Conservation (phyloP, 306 rosid species). For the Dryas octopetala region DNA sequence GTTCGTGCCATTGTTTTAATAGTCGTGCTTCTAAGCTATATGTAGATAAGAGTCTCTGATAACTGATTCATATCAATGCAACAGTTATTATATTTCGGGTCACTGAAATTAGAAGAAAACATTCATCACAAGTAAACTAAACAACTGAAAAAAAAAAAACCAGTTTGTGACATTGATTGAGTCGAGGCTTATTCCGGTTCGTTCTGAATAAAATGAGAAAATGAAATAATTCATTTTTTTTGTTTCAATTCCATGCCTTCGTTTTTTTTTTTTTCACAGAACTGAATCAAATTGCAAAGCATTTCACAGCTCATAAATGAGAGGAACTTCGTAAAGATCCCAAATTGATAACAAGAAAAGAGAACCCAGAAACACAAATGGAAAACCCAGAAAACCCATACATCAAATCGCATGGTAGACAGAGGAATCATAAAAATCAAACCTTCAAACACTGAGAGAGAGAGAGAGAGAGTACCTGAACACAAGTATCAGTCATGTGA, state of each 20-base stretch:
- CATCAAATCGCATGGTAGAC: not conserved
- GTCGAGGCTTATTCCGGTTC: not conserved
- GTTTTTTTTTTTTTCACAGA: not conserved
- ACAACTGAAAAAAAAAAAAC: not conserved
- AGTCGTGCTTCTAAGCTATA: not conserved
- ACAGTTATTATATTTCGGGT: too few relatives aligned
- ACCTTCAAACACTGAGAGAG: not conserved
- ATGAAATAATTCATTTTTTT: too few relatives aligned
- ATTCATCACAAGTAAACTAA: not conserved
- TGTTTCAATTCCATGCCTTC: too few relatives aligned
- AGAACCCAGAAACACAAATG: not conserved
- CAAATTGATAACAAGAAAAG: constrained; percentile 10
- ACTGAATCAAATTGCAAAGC: not conserved
- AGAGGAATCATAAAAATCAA: not conserved
- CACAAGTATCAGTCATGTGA: constrained; percentile 63
- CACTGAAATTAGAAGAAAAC: not conserved
- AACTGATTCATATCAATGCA: too few relatives aligned
- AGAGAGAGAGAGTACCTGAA: constrained; percentile 48
- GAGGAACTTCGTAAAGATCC: not conserved
- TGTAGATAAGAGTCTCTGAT: not conserved
- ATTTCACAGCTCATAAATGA: too few relatives aligned
- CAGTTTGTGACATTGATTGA: not conserved
- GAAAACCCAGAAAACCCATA: not conserved
- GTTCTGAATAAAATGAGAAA: not conserved
- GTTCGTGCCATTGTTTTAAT: not conserved